A percentile compares a stretch with the other conserved stretches of the same genome.
phyloP scores from a whole-genome alignment of 192 early-diverging fungal species.

The Backusella tarrabulga region DNA sequence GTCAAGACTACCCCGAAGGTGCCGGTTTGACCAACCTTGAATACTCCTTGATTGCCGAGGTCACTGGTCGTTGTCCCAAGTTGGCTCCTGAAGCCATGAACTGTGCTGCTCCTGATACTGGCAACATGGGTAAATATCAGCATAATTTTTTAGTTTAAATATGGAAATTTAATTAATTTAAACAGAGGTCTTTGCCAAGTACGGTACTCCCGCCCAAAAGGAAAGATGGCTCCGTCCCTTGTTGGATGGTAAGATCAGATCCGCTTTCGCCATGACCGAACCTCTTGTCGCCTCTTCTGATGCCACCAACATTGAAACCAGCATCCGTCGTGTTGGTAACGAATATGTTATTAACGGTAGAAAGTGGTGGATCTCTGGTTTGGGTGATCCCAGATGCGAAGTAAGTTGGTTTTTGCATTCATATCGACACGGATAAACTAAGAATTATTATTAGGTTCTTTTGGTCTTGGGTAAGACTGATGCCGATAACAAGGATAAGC shows the following conservation, averaged over 20 bases:
- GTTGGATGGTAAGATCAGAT: slow-evolving; percentile 89
- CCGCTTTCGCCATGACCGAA: slow-evolving; percentile 99
- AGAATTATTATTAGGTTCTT: neutral
- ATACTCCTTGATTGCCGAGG: slow-evolving; percentile 89
- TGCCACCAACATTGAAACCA: slow-evolving; percentile 94
- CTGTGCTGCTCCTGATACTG: slow-evolving; percentile 94
- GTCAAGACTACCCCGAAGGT: slow-evolving; percentile 75
- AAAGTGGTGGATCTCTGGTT: slow-evolving; percentile 99
- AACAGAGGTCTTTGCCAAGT: slow-evolving; percentile 91
- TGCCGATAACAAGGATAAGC: slow-evolving; percentile 57
- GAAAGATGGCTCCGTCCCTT: slow-evolving; percentile 75
- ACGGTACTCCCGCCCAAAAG: slow-evolving; percentile 86
- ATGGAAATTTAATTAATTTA: neutral
- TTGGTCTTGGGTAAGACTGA: slow-evolving; percentile 83
- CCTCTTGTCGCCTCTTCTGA: slow-evolving; percentile 94
- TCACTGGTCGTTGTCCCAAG: slow-evolving; percentile 76
- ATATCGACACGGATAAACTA: neutral
- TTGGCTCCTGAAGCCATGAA: slow-evolving; percentile 93
- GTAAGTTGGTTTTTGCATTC: slow-evolving; percentile 66
- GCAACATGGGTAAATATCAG: slow-evolving; percentile 75
- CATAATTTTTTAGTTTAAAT: neutral
- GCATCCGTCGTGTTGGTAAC: slow-evolving; percentile 65
- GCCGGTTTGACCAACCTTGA: slow-evolving; percentile 93
- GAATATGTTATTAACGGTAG: slow-evolving; percentile 74
- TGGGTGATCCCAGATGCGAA: slow-evolving; percentile 90